Base-by-base conservation (phyloP, 1,139 yeast species). In the Candida dubliniensis region DNA sequence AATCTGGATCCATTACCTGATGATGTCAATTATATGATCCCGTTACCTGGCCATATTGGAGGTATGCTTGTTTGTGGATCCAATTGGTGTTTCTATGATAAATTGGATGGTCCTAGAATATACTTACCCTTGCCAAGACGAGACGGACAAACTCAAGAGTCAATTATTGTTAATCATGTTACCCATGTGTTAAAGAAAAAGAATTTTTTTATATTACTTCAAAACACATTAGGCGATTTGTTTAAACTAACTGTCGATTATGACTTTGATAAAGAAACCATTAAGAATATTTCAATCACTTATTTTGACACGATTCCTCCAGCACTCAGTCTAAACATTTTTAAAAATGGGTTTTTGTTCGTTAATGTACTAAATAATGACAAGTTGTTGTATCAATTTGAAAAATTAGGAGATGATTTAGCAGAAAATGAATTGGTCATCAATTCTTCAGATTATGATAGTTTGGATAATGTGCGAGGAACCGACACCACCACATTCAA, bases 301-400 rank as follows among this genome's bases (percentile, higher is more conserved):
- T 89, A 85, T 57, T 91, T 90, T 63, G 97, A 89, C 59, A 77
- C 95, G 0, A 74, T 88, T 23, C 85, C 90, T 0, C 62, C 75
- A 1, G 74, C 86, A 25, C 68, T 72, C 11, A 63, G 75, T 10
- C 55, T 91, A 12, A 70, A 76, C 41, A 80, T 91, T 40, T 74
- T 90, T 50, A 85, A 79, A 51, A 77, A 86, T 13, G 99, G 98
- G 0, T 86, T 81, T 54, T 57, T 93, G 37, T 87, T 79, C 59
- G 86, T 86, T 1, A 83, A 85, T 50, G 69, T 81, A 8, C 82
- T 84, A 47, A 65, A 71, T 47, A 81, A 85, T 25, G 82, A 84
- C 55, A 86, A 82, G 52, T 62, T 69, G 24, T 68, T 87, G 25
- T 88, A 84, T 55, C 96, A 89, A 60, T 86, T 90, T 58, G 90